Conservation (phyloP, 495 filamentous ascomycete genomes). For the Aspergillus coremiiformis region DNA sequence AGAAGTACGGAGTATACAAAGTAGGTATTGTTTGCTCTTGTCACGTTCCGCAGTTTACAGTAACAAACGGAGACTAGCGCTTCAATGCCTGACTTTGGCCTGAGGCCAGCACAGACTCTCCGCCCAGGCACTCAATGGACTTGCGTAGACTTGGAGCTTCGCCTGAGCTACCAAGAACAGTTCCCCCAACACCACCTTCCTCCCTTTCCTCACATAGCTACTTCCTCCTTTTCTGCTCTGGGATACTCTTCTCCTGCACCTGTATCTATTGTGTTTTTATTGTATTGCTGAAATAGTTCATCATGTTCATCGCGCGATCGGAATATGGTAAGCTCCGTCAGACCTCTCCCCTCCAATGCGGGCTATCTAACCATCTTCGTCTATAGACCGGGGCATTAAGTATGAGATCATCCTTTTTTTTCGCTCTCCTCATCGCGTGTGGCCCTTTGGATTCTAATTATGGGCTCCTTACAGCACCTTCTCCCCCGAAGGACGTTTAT, state of each 20-base stretch:
- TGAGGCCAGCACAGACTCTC: constrained; percentile 15
- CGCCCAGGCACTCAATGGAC: constrained; percentile 33
- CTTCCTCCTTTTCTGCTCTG: constrained; percentile 1
- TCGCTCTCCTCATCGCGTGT: background rate
- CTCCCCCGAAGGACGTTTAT: constrained; percentile 98
- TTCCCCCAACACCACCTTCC: constrained; percentile 11
- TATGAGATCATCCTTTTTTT: constrained; percentile 38
- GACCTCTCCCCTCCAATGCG: constrained; percentile 15
- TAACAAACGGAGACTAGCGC: background rate
- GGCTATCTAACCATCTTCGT: constrained; percentile 29
- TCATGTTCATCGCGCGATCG: constrained; percentile 99
- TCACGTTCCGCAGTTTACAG: constrained; percentile 4
- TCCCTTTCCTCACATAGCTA: constrained; percentile 4
- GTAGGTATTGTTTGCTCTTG: background rate
- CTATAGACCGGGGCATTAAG: constrained; percentile 96
- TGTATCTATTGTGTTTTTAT: constrained; percentile 1
- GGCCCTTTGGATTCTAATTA: constrained; percentile 18
- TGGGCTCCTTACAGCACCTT: constrained; percentile 68
- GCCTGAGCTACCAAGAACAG: constrained; percentile 21
- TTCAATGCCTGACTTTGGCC: constrained; percentile 24
- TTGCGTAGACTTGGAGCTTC: constrained; percentile 39
- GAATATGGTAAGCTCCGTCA: constrained; percentile 80
- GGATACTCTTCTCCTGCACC: background rate
- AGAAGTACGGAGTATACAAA: too few species aligned
- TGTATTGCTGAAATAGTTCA: constrained; percentile 31